Base-by-base conservation (phyloP, 371 early-diverging fungal genomes). In the Blastocladiella emersonii region DNA sequence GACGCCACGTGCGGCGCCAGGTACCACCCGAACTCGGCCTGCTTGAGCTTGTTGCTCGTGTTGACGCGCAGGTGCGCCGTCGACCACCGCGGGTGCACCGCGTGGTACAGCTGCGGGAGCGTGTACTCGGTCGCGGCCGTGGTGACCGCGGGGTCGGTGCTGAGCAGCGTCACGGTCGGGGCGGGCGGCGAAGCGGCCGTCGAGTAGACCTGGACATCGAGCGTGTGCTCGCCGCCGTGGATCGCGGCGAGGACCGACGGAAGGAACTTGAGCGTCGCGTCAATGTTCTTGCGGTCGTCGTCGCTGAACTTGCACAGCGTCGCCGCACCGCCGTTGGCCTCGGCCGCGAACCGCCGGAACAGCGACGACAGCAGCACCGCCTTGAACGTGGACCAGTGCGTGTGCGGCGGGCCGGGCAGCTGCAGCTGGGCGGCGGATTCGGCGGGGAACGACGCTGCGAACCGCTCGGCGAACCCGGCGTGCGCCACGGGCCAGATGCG, bases 401-500 rank as follows among this genome's bases (percentile, higher is more conserved):
- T 21, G 27, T 32, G 41, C 27, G 41, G 41, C 19, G 7, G 17
- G 25, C 44, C 59, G 1, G 25, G 30, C 13, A 59, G 25, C 37
- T 59, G 15, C 10, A 10, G 21, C 1, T 25, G 10, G n/a, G n/a
- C n/a, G n/a, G n/a, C n/a, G n/a, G n/a, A n/a, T n/a, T n/a, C 48
- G 25, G 19, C 48, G 19, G 25, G 48, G 48, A 19, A 48, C 48
- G 19, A 19, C 48, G 19, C n/a, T n/a, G n/a, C n/a, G 59, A 59
- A 37, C 44, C 59, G 35, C 8, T 6, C 36, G 30, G 25, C 25
- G 23, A 59, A 59, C 17, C 59, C 59, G 13, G n/a, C 21, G 37
- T 59, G n/a, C 15, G 59, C 59, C 5, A 59, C 59, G 3, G 59
- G 59, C 59, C 59, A 59, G 32, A 59, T 59, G 30, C 23, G 37